These are phyloP conservation scores for Fusarium denticulatum DNA, from an alignment of 2,329 filamentous ascomycete genomes.

Conservation along the genomic window DNA sequence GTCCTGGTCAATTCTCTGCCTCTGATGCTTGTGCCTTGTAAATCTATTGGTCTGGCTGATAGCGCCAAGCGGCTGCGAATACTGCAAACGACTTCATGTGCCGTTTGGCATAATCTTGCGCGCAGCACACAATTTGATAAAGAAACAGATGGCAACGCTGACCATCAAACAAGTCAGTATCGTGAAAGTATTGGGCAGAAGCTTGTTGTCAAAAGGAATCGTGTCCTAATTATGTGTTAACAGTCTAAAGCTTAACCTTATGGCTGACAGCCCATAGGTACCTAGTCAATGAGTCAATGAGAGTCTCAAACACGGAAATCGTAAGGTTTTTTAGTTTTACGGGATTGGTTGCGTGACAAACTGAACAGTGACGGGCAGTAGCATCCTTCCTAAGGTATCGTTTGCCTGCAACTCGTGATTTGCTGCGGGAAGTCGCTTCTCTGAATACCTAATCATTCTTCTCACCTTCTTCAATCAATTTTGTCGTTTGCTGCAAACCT, in stretches of 20 bases:
- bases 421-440: not conserved
- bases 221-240: not conserved
- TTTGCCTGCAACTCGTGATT: not conserved
- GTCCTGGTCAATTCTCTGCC: too few species aligned
- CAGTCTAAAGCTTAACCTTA: not conserved
- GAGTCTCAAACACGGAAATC: too few species aligned
- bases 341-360: too few species aligned
- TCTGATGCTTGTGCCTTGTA: too few species aligned
- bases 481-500: not conserved
- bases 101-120: not conserved
- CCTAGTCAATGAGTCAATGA: rapidly evolving
- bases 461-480: not conserved
- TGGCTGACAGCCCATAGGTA: rapidly evolving
- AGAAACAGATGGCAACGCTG: too few species aligned
- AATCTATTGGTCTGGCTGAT: too few species aligned
- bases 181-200: not conserved
- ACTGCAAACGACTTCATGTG: not conserved
- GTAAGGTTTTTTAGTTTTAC: too few species aligned
- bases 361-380: not conserved
- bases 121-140: too few species aligned
- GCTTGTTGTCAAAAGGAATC: not conserved
- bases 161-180: not conserved
- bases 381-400: not conserved
- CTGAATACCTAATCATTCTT: not conserved
- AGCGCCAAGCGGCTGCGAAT: not conserved